Evolutionary conservation across 2,329 filamentous ascomycete species (phyloP).

Genomic region (Colletotrichum lini): DNA sequence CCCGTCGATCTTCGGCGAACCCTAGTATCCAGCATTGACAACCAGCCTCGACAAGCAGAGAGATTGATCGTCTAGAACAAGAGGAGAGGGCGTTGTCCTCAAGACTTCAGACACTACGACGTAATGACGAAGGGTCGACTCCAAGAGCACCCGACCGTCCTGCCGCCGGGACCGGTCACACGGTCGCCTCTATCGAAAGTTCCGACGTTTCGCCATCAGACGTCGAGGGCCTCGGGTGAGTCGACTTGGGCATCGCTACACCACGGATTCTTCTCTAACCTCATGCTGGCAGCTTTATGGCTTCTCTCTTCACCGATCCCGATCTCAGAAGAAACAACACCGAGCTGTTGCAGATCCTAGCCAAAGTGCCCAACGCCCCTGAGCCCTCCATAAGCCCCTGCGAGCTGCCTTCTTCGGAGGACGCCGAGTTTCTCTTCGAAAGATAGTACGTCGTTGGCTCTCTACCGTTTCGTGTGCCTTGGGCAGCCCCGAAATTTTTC

Average conservation of each 20-base stretch:
- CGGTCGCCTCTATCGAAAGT: conserved; percentile 42
- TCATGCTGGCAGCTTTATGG: conserved; percentile 35
- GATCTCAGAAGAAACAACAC: conserved; percentile 40
- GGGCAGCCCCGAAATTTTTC: neutral
- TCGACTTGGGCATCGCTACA: neutral
- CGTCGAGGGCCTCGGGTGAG: conserved; percentile 41
- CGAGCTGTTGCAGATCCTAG: conserved; percentile 36
- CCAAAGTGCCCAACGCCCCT: conserved; percentile 20
- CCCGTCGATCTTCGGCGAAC: neutral
- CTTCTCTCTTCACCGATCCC: conserved; percentile 42
- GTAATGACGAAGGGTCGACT: neutral
- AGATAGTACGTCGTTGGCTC: conserved; percentile 35
- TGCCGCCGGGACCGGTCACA: conserved; percentile 26
- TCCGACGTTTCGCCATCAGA: conserved; percentile 21
- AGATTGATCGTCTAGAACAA: conserved; percentile 48
- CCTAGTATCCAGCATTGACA: neutral
- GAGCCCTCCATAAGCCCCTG: conserved; percentile 25
- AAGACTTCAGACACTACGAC: neutral
- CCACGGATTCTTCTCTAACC: neutral
- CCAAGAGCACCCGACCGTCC: neutral
- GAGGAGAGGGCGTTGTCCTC: conserved; percentile 4
- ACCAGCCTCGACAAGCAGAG: conserved; percentile 17
- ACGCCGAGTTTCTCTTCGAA: conserved; percentile 39
- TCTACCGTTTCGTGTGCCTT: neutral
- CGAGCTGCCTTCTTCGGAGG: conserved; percentile 28